phyloP scores from a whole-genome alignment of 2,329 filamentous ascomycete genomes.

The Mollisiaceae sp. region DNA sequence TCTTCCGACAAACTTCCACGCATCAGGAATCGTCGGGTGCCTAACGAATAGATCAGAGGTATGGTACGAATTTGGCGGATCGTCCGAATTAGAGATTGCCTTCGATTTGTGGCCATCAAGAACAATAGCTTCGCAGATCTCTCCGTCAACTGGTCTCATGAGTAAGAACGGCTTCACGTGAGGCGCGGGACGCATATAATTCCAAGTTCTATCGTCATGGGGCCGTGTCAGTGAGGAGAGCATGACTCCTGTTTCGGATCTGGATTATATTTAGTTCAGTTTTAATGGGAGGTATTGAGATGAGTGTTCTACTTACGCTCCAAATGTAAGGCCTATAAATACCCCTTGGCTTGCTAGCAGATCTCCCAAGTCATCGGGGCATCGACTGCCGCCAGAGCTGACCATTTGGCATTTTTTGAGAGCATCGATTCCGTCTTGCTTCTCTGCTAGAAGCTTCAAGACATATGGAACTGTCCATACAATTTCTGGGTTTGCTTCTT shows the following conservation, averaged over 20 bases:
- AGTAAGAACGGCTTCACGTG: conserved; percentile 25
- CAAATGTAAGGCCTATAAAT: conserved; percentile 59
- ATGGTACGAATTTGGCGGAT: conserved; percentile 48
- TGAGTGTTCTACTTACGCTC: conserved; percentile 47
- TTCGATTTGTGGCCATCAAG: conserved; percentile 45
- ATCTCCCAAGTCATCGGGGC: conserved; percentile 63
- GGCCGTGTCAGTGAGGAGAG: conserved; percentile 59
- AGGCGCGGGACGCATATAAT: conserved; percentile 53
- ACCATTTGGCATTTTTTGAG: conserved; percentile 55
- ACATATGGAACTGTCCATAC: conserved; percentile 67
- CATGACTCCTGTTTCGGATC: conserved; percentile 61
- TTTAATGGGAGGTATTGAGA: not conserved
- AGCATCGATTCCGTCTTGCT: conserved; percentile 54
- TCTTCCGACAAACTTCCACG: conserved; percentile 53
- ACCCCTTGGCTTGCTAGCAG: conserved; percentile 56
- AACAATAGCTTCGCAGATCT: conserved; percentile 41
- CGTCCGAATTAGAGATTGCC: conserved; percentile 43
- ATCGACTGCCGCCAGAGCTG: conserved; percentile 60
- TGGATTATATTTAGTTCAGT: not conserved
- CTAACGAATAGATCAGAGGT: conserved; percentile 52
- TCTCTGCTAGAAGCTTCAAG: conserved; percentile 65
- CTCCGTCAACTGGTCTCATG: conserved; percentile 39
- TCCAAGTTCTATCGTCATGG: conserved; percentile 61
- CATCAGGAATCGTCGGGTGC: conserved; percentile 48
- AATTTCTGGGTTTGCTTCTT: conserved; percentile 52